phyloP scores from a whole-genome alignment of 2,329 filamentous ascomycete genomes.

The Escovopsis weberi region DNA sequence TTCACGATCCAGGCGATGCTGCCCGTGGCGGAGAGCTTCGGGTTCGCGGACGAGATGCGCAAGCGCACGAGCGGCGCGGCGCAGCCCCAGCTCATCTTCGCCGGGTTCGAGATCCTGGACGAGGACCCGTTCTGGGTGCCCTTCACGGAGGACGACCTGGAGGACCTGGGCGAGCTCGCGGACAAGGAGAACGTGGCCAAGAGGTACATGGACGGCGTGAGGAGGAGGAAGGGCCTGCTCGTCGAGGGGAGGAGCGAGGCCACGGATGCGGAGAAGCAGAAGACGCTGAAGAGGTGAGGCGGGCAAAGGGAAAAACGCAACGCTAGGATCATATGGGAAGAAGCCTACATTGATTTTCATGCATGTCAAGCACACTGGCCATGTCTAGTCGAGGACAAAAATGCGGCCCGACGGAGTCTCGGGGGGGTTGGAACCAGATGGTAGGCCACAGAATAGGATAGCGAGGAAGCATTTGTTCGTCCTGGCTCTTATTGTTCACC shows the following conservation, averaged over 20 bases:
- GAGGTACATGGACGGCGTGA: slow-evolving; percentile 83
- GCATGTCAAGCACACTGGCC: no score
- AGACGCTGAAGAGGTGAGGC: slow-evolving; percentile 45
- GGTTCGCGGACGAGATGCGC: slow-evolving; percentile 90
- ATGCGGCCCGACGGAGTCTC: no score
- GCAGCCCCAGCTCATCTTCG: slow-evolving; percentile 83
- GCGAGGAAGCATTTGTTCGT: no score
- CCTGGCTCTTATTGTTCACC: no score
- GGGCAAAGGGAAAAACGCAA: neutral
- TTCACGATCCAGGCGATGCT: slow-evolving; percentile 84
- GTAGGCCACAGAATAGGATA: no score
- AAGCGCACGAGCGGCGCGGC: slow-evolving; percentile 86
- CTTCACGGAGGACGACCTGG: slow-evolving; percentile 87
- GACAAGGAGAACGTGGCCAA: slow-evolving; percentile 94
- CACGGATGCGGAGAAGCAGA: slow-evolving; percentile 85
- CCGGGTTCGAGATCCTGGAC: slow-evolving; percentile 83
- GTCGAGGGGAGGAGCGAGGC: slow-evolving; percentile 65
- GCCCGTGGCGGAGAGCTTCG: slow-evolving; percentile 89
- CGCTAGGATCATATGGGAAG: neutral
- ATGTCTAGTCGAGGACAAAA: no score
- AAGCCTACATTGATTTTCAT: no score
- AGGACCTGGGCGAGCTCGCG: slow-evolving; percentile 86
- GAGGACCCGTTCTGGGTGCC: slow-evolving; percentile 98
- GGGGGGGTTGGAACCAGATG: no score
- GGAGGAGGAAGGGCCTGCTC: slow-evolving; percentile 74